Evolutionary conservation across 805 yeast genomes (phyloP).

Genomic region (Spathaspora gorwiae): DNA sequence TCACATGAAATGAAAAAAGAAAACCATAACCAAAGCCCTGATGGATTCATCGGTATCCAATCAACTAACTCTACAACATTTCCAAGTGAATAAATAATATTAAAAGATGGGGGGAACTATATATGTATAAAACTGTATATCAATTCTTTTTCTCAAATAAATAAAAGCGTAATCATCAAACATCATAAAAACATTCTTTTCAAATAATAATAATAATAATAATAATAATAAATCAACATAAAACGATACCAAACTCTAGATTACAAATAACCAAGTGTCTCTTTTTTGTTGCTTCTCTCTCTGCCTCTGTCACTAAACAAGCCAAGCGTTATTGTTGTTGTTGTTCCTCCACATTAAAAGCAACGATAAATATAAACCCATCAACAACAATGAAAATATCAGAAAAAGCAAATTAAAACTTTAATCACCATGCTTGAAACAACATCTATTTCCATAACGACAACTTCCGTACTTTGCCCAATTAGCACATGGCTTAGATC

Average conservation of each 20-base stretch:
- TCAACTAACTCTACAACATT: too few relatives aligned
- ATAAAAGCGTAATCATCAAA: conserved; percentile 3
- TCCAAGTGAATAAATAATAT: too few relatives aligned
- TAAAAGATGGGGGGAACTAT: too few relatives aligned
- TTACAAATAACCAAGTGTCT: background rate
- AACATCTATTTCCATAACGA: conserved; percentile 86
- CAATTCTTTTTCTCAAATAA: background rate
- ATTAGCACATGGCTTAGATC: conserved; percentile 86
- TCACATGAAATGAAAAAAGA: too few relatives aligned
- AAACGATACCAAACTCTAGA: background rate
- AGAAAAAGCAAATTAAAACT: background rate
- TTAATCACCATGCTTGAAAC: conserved; percentile 69
- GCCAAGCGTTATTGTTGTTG: too few relatives aligned
- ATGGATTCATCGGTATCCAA: too few relatives aligned
- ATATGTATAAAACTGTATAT: too few relatives aligned
- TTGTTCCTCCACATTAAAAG: too few relatives aligned
- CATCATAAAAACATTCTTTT: conserved; percentile 1
- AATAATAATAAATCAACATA: background rate
- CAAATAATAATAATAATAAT: background rate
- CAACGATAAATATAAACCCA: background rate
- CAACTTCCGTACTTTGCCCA: conserved; percentile 81
- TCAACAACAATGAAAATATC: background rate
- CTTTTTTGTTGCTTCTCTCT: too few relatives aligned
- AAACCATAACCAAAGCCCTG: too few relatives aligned
- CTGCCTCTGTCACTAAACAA: too few relatives aligned